Evolutionary conservation across 768 basidiomycete species (phyloP).

Genomic region (Tricholoma saponaceum): DNA sequence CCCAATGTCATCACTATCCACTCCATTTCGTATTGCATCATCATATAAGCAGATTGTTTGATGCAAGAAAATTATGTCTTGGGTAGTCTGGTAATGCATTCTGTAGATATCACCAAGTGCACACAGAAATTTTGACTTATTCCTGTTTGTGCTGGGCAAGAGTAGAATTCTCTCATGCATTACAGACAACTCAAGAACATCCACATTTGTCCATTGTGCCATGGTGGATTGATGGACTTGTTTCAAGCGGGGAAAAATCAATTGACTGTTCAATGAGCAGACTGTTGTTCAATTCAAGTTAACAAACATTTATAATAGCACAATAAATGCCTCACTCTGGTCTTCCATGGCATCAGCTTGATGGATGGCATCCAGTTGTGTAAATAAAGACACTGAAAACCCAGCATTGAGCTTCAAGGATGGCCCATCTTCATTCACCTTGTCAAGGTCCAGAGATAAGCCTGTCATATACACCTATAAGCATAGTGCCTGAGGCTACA

Average conservation of each 20-base stretch:
- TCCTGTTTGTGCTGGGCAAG: background rate
- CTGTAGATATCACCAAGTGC: background rate
- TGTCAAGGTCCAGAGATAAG: background rate
- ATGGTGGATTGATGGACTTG: too few species aligned
- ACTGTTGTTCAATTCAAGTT: background rate
- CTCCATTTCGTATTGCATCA: background rate
- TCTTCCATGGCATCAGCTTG: background rate
- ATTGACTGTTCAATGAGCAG: background rate
- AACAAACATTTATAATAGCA: background rate
- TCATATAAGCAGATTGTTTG: background rate
- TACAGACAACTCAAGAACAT: background rate
- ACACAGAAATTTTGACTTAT: background rate
- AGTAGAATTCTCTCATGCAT: background rate
- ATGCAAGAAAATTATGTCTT: background rate
- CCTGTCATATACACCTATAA: background rate
- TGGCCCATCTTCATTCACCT: background rate
- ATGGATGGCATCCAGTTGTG: background rate
- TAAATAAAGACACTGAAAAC: background rate
- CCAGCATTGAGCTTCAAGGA: background rate
- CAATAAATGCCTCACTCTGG: background rate
- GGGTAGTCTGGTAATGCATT: background rate
- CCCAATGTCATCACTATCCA: background rate
- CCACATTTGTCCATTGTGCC: too few species aligned
- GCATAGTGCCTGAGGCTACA: background rate
- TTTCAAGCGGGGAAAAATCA: too few species aligned